Evolutionary conservation across 1,284 basidiomycete genomes (phyloP), one percentile per base, ranked within the genome.

Genomic region (Pyrrhoderma lamaoense): DNA sequence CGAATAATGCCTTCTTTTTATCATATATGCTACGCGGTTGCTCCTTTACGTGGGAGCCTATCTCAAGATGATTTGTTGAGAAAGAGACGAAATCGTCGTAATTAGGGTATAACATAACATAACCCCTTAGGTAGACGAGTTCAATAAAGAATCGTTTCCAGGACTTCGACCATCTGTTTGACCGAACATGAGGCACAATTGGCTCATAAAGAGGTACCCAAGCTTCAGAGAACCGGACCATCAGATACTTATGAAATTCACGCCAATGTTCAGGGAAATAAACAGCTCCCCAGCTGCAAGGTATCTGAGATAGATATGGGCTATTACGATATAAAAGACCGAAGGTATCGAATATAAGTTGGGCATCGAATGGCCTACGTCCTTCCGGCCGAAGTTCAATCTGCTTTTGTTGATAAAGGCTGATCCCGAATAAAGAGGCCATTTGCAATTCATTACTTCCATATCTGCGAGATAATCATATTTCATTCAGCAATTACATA

Each of bases 101-200:
- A 65, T 91, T 92, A 3, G 89, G 88, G 61, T 92, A 92, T 16
- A 92, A 74, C 87, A 92, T 92, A 49, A 81, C 76, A 64, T 89
- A 89, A 3, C 88, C 88, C 7, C 81, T 78, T 11, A 92, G 72
- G 64, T 81, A 88, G 35, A 79, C 80, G 49, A 91, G 72, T 65
- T 92, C 89, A 65, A 90, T 91, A 64, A 91, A 88, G 65, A 84
- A 91, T 56, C 82, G 83, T 64, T 92, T 92, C 89, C 89, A 92
- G 7, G 85, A 89, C 45, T 75, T 74, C 14, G 75, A 73, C 89
- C 89, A 92, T 31, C 70, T 69, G 68, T 88, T 91, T 19, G 87
- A 90, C 35, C 87, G 80, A 19, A 89, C 77, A 19, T 76, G 68
- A 0, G 84, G 85, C 18, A 90, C 85, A 56, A 91, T 69, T 34